phyloP scores from a whole-genome alignment of 1,139 yeast genomes.

The Blastobotrys indianensis region DNA sequence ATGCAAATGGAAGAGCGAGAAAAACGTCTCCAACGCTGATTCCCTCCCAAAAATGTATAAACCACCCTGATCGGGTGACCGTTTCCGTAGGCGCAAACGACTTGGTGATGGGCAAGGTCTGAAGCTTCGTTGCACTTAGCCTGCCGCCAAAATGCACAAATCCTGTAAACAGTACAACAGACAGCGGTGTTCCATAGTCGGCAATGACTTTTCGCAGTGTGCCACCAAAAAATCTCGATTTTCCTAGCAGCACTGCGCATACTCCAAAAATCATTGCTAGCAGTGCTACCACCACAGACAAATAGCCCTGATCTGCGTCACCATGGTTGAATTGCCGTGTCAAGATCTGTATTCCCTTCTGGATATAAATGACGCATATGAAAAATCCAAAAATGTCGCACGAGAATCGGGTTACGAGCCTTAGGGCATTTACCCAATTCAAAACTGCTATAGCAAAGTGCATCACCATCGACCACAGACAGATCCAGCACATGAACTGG shows the following conservation, averaged over 20 bases:
- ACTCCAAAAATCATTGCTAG: conserved; percentile 72
- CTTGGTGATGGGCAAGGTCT: conserved; percentile 61
- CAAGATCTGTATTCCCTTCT: conserved; percentile 82
- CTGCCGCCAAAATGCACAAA: conserved; percentile 85
- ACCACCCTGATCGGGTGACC: conserved; percentile 51
- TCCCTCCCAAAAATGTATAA: conserved; percentile 62
- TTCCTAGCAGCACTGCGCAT: conserved; percentile 55
- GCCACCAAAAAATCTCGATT: conserved; percentile 56
- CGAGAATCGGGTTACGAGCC: conserved; percentile 72
- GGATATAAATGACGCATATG: conserved; percentile 82
- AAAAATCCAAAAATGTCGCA: conserved; percentile 94
- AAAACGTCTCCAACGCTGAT: conserved; percentile 71
- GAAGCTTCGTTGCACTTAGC: conserved; percentile 47
- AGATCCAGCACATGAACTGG: conserved; percentile 94
- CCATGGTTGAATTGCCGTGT: conserved; percentile 54
- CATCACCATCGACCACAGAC: conserved; percentile 83
- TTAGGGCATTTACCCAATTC: conserved; percentile 64
- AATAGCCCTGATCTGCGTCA: conserved; percentile 51
- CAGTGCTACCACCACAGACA: conserved; percentile 67
- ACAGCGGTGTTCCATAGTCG: conserved; percentile 80
- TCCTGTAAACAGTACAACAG: conserved; percentile 86
- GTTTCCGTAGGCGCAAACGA: conserved; percentile 67
- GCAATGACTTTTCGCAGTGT: conserved; percentile 61
- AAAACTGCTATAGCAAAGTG: conserved; percentile 67
- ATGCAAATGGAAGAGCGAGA: conserved; percentile 87